Conservation (phyloP, 345 rosid species). For the Trapa bicornis region DNA sequence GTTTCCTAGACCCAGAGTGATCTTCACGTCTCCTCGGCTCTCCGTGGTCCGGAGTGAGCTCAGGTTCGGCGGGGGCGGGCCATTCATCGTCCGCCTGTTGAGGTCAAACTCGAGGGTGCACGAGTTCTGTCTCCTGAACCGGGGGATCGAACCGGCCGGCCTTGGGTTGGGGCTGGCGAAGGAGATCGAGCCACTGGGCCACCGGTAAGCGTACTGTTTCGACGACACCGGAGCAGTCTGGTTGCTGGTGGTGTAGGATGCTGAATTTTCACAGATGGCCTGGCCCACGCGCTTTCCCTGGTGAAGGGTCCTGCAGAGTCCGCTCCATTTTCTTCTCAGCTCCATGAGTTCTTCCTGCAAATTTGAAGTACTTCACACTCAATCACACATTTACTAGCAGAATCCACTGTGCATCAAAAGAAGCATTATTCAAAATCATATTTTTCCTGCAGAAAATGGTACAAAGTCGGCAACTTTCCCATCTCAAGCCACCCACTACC, state of each 20-base stretch:
- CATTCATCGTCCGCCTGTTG: conserved; percentile 15
- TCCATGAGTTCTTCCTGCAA: conserved; percentile 42
- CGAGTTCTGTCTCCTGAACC: conserved; percentile 56
- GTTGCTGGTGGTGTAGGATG: conserved; percentile 15
- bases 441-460: too few relatives aligned
- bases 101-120: conserved; percentile 55
- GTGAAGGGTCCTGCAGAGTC: conserved; percentile 45
- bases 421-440: too few relatives aligned
- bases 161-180: conserved; percentile 30
- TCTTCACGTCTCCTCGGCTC: conserved; percentile 50
- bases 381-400: not conserved
- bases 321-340: conserved; percentile 60
- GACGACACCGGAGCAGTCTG: conserved; percentile 21
- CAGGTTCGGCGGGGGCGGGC: conserved; percentile 30
- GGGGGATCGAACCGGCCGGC: conserved; percentile 33
- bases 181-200: conserved; percentile 26
- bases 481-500: too few relatives aligned
- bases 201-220: conserved; percentile 20
- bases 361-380: not conserved
- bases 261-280: conserved; percentile 12
- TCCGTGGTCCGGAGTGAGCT: conserved; percentile 41
- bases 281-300: conserved; percentile 20
- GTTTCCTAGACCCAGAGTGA: conserved; percentile 65
- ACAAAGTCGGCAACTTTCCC: too few relatives aligned
- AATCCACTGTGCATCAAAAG: too few relatives aligned